Percentiles rank a stretch among this genome's conserved stretches.
These are phyloP conservation scores for Gynochthodes officinalis DNA, from an alignment of 257 asterid species.

Conservation along the genomic window DNA sequence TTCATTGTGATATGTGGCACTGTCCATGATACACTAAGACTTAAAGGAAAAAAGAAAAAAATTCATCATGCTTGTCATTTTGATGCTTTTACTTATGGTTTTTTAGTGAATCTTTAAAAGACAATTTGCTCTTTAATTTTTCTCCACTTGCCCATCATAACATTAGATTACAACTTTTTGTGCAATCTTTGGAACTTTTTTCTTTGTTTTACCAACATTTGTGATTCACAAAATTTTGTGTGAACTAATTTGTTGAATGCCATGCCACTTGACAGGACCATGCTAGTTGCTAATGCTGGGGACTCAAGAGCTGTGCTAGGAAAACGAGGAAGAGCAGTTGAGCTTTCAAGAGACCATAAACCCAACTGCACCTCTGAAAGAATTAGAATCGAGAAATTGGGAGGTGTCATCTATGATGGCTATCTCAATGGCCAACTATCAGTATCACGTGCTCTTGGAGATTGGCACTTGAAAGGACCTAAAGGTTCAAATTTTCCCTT, in stretches of 20 bases:
- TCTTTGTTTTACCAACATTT: neutral
- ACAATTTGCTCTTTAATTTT: neutral
- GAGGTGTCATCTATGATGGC: slow-evolving; percentile 77
- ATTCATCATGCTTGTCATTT: slow-evolving; percentile 7
- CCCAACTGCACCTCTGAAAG: slow-evolving; percentile 71
- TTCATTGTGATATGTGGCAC: neutral
- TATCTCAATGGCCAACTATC: slow-evolving; percentile 89
- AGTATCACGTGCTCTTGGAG: slow-evolving; percentile 85
- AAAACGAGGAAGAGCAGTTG: slow-evolving; percentile 76
- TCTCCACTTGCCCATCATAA: neutral
- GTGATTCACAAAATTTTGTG: too few relatives aligned
- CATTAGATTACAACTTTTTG: neutral
- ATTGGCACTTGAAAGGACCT: slow-evolving; percentile 89
- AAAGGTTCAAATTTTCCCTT: slow-evolving; percentile 62
- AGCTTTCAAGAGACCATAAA: slow-evolving; percentile 78
- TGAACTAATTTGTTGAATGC: neutral
- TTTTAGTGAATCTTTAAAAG: neutral
- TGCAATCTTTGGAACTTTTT: neutral
- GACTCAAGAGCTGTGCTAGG: slow-evolving; percentile 90
- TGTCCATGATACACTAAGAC: neutral
- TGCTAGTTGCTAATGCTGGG: slow-evolving; percentile 81
- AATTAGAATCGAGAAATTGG: slow-evolving; percentile 67
- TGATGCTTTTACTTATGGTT: neutral
- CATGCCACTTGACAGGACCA: slow-evolving; percentile 38
- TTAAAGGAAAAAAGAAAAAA: neutral